Conservation (phyloP, 2,329 filamentous ascomycete genomes). For the Hypoxylon sp. region DNA sequence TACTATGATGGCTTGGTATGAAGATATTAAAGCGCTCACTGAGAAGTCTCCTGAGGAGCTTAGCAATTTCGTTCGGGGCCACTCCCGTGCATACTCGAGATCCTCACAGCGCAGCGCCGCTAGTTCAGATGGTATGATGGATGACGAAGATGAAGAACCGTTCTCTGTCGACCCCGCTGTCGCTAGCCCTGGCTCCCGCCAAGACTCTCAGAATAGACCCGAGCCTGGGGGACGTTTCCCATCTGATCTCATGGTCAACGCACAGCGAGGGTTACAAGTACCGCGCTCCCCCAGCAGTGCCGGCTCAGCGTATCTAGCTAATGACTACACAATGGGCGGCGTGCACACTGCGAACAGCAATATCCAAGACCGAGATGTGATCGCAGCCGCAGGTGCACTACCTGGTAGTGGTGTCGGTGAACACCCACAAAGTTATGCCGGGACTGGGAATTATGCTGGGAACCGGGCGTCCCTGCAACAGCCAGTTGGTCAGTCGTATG, state of each 20-base stretch:
- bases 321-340: slow-evolving; percentile 47
- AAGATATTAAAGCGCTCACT: slow-evolving; percentile 90
- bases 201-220: slow-evolving; percentile 75
- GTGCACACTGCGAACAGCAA: slow-evolving; percentile 39
- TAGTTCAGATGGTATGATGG: slow-evolving; percentile 82
- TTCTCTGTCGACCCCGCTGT: slow-evolving; percentile 70
- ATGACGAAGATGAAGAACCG: slow-evolving; percentile 79
- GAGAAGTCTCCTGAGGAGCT: slow-evolving; percentile 91
- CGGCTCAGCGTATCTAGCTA: slow-evolving; percentile 72
- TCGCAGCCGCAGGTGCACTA: slow-evolving; percentile 70
- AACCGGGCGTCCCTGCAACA: slow-evolving; percentile 40
- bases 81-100: slow-evolving; percentile 83
- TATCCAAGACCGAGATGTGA: slow-evolving; percentile 68
- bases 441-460: slow-evolving; percentile 39
- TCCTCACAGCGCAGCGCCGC: slow-evolving; percentile 72
- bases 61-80: slow-evolving; percentile 86
- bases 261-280: slow-evolving; percentile 82
- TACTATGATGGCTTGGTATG: slow-evolving; percentile 97
- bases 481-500: slow-evolving; percentile 59
- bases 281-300: slow-evolving; percentile 85
- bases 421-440: slow-evolving; percentile 34
- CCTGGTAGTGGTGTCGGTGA: slow-evolving; percentile 63
- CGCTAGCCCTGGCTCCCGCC: slow-evolving; percentile 62
- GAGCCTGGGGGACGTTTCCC: slow-evolving; percentile 97
- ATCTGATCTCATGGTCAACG: slow-evolving; percentile 89